These are phyloP conservation scores for Ascocoryne sarcoides DNA, from an alignment of 2,329 filamentous ascomycete species.

Conservation along the genomic window DNA sequence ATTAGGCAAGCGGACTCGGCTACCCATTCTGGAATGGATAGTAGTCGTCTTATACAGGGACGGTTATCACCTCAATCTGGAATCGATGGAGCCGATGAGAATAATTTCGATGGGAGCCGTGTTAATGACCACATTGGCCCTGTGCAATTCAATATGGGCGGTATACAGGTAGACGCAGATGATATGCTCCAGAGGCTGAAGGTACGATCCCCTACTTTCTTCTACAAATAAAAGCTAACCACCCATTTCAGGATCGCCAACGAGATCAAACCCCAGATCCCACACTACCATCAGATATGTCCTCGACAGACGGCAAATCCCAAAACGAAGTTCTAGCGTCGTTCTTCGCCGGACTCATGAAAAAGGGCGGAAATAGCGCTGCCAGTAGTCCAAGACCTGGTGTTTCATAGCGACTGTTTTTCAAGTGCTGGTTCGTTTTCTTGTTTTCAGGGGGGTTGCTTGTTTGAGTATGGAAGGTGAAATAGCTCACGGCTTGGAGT, in stretches of 20 bases:
- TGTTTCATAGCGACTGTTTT: slow-evolving; percentile 13
- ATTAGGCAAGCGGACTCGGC: slow-evolving; percentile 38
- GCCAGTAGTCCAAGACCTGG: slow-evolving; percentile 25
- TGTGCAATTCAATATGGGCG: slow-evolving; percentile 96
- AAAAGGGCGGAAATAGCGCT: slow-evolving; percentile 34
- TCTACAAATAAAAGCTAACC: slow-evolving; percentile 1
- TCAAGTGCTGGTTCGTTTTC: no score
- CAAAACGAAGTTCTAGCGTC: slow-evolving; percentile 50
- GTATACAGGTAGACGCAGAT: slow-evolving; percentile 91
- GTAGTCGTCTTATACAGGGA: slow-evolving; percentile 18
- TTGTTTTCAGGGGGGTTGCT: background rate
- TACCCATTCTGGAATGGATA: slow-evolving; percentile 34
- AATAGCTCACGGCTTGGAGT: slow-evolving; percentile 6
- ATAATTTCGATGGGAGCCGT: slow-evolving; percentile 19
- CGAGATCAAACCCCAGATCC: slow-evolving; percentile 27
- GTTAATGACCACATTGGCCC: slow-evolving; percentile 72
- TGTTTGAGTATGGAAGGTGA: background rate
- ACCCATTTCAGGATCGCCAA: slow-evolving; percentile 27
- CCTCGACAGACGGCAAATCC: slow-evolving; percentile 35
- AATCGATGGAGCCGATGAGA: slow-evolving; percentile 17
- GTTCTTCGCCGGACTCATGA: slow-evolving; percentile 52
- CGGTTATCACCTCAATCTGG: slow-evolving; percentile 13
- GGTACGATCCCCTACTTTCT: slow-evolving; percentile 39
- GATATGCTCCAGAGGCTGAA: slow-evolving; percentile 84
- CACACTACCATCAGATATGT: slow-evolving; percentile 20